Conservation (phyloP, 2,329 filamentous ascomycete species). For the Corynespora cassiicola region DNA sequence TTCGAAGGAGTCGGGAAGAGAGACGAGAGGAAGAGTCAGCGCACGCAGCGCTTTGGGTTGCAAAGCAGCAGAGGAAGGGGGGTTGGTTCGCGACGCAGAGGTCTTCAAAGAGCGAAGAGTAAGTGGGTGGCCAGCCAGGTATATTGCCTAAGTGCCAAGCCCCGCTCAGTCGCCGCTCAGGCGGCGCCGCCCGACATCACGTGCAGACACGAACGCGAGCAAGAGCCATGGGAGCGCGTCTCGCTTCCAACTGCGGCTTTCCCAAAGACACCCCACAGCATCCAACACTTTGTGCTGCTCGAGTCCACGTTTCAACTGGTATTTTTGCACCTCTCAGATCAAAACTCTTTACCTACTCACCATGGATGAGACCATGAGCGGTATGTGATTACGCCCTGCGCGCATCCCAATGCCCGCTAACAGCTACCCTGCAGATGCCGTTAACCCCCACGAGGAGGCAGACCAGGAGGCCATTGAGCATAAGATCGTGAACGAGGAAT, state of each 20-base stretch:
- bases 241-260: constrained; percentile 6
- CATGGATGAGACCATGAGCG: constrained; percentile 49
- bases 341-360: too few species aligned
- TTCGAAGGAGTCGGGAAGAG: constrained; percentile 10
- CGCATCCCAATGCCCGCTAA: constrained; percentile 8
- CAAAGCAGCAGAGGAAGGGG: constrained; percentile 22
- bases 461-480: constrained; percentile 77
- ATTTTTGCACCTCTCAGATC: too few species aligned
- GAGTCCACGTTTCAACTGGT: too few species aligned
- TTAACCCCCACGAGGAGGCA: constrained; percentile 59
- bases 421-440: constrained; percentile 45
- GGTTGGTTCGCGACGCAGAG: constrained; percentile 46
- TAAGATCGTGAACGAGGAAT: constrained; percentile 97
- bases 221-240: constrained; percentile 11
- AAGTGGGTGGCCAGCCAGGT: too few species aligned
- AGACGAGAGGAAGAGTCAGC: constrained; percentile 22
- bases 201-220: constrained; percentile 2
- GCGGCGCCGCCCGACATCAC: constrained; percentile 1
- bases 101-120: constrained; percentile 46
- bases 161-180: not conserved
- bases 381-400: constrained; percentile 21
- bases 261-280: not conserved
- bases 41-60: constrained; percentile 27
- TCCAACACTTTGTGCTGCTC: not conserved
- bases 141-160: too few species aligned